Evolutionary conservation across 257 asterid species (phyloP).

Genomic region (Lavandula angustifolia): DNA sequence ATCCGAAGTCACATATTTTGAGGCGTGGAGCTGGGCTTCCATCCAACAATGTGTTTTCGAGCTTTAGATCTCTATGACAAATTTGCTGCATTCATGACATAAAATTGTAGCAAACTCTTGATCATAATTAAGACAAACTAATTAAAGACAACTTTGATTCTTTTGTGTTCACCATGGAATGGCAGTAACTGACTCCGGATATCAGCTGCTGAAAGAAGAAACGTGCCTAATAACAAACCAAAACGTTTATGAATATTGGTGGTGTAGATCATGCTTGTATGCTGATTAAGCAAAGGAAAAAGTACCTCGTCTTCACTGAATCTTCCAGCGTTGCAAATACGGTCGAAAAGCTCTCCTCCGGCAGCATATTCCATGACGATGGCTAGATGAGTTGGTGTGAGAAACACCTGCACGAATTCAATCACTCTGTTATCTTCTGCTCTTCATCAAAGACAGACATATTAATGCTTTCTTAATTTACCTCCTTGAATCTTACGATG

Average conservation of each 20-base stretch:
- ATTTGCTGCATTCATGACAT: constrained; percentile 45
- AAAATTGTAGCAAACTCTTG: background rate
- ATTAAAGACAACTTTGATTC: background rate
- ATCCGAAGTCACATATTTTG: constrained; percentile 60
- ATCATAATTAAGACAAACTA: background rate
- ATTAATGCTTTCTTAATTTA: constrained; percentile 2
- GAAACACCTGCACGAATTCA: constrained; percentile 41
- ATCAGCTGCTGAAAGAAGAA: constrained; percentile 52
- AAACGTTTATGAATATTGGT: too few species aligned
- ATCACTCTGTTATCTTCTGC: background rate
- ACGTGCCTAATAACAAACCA: constrained; percentile 36
- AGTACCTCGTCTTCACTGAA: constrained; percentile 58
- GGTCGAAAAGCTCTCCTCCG: constrained; percentile 52
- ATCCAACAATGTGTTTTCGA: constrained; percentile 54
- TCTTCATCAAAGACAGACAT: background rate
- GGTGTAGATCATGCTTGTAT: background rate
- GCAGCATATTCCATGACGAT: constrained; percentile 61
- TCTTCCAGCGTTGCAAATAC: constrained; percentile 56
- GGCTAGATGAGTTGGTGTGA: constrained; percentile 58
- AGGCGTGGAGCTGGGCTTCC: constrained; percentile 47
- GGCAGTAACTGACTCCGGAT: constrained; percentile 59
- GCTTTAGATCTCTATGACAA: constrained; percentile 58
- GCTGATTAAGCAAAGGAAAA: background rate
- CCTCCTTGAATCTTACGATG: constrained; percentile 56
- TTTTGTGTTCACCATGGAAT: constrained; percentile 40